These are phyloP conservation scores for Cercophora sp. DNA, from an alignment of 495 filamentous ascomycete genomes.

Conservation along the genomic window DNA sequence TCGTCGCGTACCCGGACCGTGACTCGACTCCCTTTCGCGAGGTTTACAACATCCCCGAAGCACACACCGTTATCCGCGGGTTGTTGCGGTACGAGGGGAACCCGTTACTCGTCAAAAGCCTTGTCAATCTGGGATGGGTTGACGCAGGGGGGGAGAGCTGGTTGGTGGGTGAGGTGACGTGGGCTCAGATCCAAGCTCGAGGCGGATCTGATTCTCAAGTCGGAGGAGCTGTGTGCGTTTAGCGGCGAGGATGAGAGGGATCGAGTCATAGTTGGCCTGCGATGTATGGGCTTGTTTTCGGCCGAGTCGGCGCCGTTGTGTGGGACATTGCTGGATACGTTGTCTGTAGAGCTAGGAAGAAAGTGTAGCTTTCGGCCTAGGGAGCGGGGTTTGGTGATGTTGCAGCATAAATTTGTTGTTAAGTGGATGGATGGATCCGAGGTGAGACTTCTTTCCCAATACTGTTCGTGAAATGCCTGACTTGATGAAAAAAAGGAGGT, in stretches of 20 bases:
- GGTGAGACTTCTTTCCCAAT: too few species aligned
- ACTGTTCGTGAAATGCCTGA: too few species aligned
- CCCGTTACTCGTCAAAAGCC: not conserved
- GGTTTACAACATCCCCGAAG: constrained; percentile 3
- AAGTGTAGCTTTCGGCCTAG: not conserved
- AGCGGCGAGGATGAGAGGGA: not conserved
- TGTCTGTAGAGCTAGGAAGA: not conserved
- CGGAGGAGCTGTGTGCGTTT: not conserved
- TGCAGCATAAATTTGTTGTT: constrained; percentile 4
- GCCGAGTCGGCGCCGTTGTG: not conserved
- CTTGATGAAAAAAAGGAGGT: too few species aligned
- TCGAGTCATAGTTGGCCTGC: not conserved
- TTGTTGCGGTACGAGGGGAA: not conserved
- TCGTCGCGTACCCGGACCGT: constrained; percentile 1
- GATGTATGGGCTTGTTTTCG: constrained; percentile 1
- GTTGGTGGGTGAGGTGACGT: not conserved
- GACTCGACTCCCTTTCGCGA: constrained; percentile 1
- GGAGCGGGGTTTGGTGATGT: constrained; percentile 2
- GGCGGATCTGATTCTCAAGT: not conserved
- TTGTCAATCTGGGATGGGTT: not conserved
- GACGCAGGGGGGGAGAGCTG: not conserved
- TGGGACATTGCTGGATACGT: not conserved
- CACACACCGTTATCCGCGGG: not conserved
- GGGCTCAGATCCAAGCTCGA: constrained; percentile 1
- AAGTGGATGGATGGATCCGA: not conserved